Conservation (phyloP, 371 early-diverging fungal genomes). For the Phascolomyces articulosus region DNA sequence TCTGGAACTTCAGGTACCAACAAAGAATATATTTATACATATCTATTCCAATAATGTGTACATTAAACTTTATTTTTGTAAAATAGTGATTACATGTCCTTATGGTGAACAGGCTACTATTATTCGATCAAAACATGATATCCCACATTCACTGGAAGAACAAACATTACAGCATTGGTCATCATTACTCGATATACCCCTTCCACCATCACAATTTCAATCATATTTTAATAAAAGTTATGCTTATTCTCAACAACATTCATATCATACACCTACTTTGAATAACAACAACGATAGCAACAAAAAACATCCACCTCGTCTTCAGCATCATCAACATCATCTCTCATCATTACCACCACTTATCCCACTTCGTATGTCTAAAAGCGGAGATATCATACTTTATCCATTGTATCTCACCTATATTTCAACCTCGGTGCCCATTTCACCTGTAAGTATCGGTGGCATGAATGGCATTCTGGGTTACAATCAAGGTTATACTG, state of each 20-base stretch:
- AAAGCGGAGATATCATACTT: constrained; percentile 12
- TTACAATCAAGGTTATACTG: constrained; percentile 40
- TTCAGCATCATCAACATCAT: too few relatives aligned
- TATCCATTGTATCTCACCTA: constrained; percentile 36
- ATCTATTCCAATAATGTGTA: too few relatives aligned
- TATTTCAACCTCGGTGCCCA: constrained; percentile 24
- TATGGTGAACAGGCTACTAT: constrained; percentile 34
- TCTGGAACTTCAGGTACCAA: constrained; percentile 28
- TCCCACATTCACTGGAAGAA: constrained; percentile 29
- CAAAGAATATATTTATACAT: neutral
- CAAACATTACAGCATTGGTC: constrained; percentile 36
- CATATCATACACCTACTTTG: neutral
- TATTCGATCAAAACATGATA: constrained; percentile 16
- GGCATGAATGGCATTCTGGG: constrained; percentile 35
- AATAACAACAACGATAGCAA: neutral
- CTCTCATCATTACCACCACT: constrained; percentile 6
- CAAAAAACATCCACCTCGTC: neutral
- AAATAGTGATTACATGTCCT: constrained; percentile 36
- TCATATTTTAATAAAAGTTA: neutral
- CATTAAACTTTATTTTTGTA: neutral
- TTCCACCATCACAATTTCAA: neutral
- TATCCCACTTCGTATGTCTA: constrained; percentile 19
- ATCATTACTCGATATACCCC: constrained; percentile 36
- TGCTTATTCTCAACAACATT: neutral
- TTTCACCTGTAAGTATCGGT: constrained; percentile 28